Evolutionary conservation across 352 stramenopile species (phyloP), one percentile per base, ranked within the genome.

Genomic region (Phytophthora vignae): DNA sequence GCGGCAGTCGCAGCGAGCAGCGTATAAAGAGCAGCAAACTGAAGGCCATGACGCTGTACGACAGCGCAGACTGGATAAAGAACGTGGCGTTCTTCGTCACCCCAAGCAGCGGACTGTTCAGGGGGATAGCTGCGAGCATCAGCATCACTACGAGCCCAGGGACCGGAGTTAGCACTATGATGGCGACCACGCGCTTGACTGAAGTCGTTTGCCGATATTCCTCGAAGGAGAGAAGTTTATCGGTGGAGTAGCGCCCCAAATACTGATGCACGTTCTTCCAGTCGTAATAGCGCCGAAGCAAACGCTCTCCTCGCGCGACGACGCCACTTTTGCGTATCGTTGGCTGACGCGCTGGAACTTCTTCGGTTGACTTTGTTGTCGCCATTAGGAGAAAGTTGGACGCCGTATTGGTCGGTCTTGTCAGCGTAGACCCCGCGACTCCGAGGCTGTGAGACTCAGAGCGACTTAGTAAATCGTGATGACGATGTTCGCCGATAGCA

Each of bases 221-320:
- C 21, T 74, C 36, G 48, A 67, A 74, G 7, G 56, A 49, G 25
- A 69, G 29, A 12, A 77, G 50, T 46, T 80, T 80, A 11, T 80
- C 68, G 12, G 75, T 57, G 8, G 68, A 74, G 29, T 77, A 80
- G 8, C 73, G 69, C 5, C 68, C 73, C n/a, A 80, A 53, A 22
- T 74, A 77, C 50, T 71, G 69, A 52, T 80, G 73, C 22, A 74
- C 55, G 48, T 60, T 74, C 55, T 76, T 74, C 71, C 72, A 71
- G 5, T 73, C 52, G 49, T 81, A 60, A 29, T 55, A 64, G 4
- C 58, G 58, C 12, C n/a, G 40, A n/a, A 64, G n/a, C 7, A 64
- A 17, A 8, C 44, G 44, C 21, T n/a, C 31, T 42, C 21, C 42
- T 11, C 31, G 19, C 55, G 10, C 19, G 15, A 25, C 50, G 15